Base-by-base conservation (phyloP, 208 protist species). In the Leishmania arabica region DNA sequence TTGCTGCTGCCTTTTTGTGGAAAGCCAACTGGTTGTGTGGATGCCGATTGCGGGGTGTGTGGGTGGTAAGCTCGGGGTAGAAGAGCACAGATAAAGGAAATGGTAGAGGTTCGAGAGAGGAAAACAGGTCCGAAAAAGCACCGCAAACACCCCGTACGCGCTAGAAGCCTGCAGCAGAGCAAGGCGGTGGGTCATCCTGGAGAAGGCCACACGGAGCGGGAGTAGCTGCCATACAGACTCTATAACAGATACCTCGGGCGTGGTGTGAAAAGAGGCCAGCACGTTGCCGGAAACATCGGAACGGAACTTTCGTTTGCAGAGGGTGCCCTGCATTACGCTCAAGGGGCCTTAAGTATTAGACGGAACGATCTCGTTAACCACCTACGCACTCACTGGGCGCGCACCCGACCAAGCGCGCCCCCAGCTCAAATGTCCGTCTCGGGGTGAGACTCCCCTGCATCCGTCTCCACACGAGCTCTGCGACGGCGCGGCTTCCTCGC, bases 341-440 rank as follows among this genome's bases (percentile, higher is more conserved):
- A n/a, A 27, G 19, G 40, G n/a, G 15, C 3, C 21, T 71, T 27
- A 71, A 13, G 4, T n/a, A 5, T 71, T 71, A 71, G 37, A 71
- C 66, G 66, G 27, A 17, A 45, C 66, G 17, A 49, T 37, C 1
- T 4, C 37, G 21, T 71, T 71, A 45, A 19, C 27, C 8, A 45
- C 66, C 3, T 31, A 17, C 66, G 13, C 66, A 49, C 21, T n/a
- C 66, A 49, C 66, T 24, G 7, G 37, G 19, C 1, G 31, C 3
- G 8, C 40, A 27, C 66, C 66, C 34, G 17, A 3, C 31, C 13
- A n/a, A 4, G 27, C 9, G 27, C 9, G 27, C 24, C 40, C 5
- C 64, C 34, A 40, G 66, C 66, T 71, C 13, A 86, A 19, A 86
- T 86, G 72, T 86, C 82, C 4, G 82, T 86, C 77, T 86, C 82